phyloP scores from a whole-genome alignment of 2,329 filamentous ascomycete genomes.

The Pseudogymnoascus sp. region DNA sequence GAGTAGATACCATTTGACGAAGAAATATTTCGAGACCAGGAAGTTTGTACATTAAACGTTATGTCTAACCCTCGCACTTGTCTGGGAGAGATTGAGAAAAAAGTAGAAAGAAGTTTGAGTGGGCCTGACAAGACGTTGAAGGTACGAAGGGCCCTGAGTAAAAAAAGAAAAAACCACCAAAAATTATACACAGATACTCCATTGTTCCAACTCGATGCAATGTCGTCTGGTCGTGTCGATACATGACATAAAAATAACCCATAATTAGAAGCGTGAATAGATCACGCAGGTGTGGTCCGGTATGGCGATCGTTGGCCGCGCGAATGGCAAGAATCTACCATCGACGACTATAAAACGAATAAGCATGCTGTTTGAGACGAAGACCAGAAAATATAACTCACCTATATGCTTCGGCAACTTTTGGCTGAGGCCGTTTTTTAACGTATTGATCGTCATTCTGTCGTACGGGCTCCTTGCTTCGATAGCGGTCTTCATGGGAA shows the following conservation, averaged over 20 bases:
- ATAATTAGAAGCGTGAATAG: not conserved
- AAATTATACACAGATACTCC: not conserved
- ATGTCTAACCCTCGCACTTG: conserved; percentile 8
- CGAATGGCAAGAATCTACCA: conserved; percentile 26
- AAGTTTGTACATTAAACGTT: conserved; percentile 2
- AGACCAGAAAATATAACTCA: conserved; percentile 16
- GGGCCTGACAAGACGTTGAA: not conserved
- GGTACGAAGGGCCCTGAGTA: not conserved
- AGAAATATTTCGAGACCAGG: not conserved
- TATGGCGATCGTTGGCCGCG: not conserved
- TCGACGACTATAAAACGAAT: conserved; percentile 26
- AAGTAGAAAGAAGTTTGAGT: not conserved
- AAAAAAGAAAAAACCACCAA: conserved; percentile 2
- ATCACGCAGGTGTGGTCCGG: not conserved
- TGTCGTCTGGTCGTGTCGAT: not conserved
- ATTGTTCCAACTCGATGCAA: not conserved
- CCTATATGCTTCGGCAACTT: conserved; percentile 33
- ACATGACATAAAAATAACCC: not conserved
- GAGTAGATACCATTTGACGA: not conserved
- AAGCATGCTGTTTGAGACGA: not conserved
- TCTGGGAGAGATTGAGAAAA: not conserved
- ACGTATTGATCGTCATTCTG: conserved; percentile 27
- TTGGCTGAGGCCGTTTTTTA: conserved; percentile 31
- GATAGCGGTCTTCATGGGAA: conserved; percentile 8
- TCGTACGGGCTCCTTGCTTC: conserved; percentile 22